Evolutionary conservation across 768 basidiomycete species (phyloP).

Genomic region (Chalciporus sphaerocephalus): DNA sequence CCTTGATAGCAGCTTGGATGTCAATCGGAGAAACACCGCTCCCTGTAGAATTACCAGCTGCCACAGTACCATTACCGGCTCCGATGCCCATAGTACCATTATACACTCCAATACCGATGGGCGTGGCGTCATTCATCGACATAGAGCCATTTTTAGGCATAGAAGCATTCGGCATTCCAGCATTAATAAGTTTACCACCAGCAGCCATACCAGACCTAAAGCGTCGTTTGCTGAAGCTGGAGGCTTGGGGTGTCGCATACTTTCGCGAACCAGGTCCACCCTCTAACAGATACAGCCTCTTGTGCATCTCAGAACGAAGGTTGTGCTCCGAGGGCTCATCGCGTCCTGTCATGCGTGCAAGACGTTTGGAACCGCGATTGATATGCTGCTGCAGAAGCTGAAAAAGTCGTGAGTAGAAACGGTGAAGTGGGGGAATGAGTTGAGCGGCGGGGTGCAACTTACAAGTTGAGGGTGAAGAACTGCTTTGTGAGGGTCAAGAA

Average conservation of each 20-base stretch:
- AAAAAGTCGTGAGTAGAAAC: background rate
- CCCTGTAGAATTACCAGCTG: conserved; percentile 15
- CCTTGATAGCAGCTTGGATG: conserved; percentile 32
- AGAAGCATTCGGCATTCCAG: conserved; percentile 1
- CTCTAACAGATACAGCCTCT: conserved; percentile 39
- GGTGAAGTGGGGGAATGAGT: background rate
- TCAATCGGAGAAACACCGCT: conserved; percentile 35
- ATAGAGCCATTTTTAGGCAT: too few species aligned
- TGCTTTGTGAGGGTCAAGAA: conserved; percentile 24
- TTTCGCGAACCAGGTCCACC: conserved; percentile 17
- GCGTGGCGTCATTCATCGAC: too few species aligned
- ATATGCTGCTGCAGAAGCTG: conserved; percentile 68
- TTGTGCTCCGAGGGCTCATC: conserved; percentile 44
- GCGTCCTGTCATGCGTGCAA: conserved; percentile 66
- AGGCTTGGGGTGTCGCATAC: conserved; percentile 1
- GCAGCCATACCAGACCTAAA: conserved; percentile 10
- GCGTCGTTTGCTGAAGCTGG: conserved; percentile 6
- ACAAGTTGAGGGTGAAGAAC: conserved; percentile 44
- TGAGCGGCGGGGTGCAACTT: conserved; percentile 14
- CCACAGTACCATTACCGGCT: conserved; percentile 8
- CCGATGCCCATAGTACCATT: conserved; percentile 7
- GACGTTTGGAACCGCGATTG: conserved; percentile 59
- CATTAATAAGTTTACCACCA: background rate
- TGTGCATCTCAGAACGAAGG: conserved; percentile 42
- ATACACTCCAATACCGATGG: background rate